Evolutionary conservation across 345 rosid genomes (phyloP), one percentile per base, ranked within the genome.

Genomic region (Iberis pinnata): DNA sequence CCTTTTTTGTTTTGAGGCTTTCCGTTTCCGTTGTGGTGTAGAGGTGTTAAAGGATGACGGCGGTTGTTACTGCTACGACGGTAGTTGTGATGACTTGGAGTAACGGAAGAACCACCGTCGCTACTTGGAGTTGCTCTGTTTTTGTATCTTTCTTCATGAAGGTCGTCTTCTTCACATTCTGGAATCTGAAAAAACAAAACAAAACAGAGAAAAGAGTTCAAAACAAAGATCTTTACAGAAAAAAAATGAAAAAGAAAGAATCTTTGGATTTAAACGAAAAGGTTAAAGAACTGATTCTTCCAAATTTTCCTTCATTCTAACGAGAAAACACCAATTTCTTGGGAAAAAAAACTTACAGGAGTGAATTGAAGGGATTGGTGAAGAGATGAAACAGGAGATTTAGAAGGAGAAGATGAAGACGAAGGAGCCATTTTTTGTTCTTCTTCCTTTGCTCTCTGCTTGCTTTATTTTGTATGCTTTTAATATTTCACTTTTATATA

Each of bases 331-430:
- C 8, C 9, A 29, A 22, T 22, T 22, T n/a, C n/a, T n/a, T n/a
- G n/a, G n/a, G n/a, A n/a, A n/a, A 12, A 31, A 29, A 18, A 13
- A 76, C 95, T 82, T 73, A 90, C 98, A 24, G 98, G 88, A 51
- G 84, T 77, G 72, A 89, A 82, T 17, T 59, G 64, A 42, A 78
- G 78, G 24, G 82, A 64, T 14, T 67, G 97, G 63, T 62, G 81
- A 51, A 68, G 64, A 43, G 61, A 70, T 43, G 74, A 70, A 60
- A 75, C 75, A 36, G 80, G 82, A 10, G 79, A 72, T 54, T 75
- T 76, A 50, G 88, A 73, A 56, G 86, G 67, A 66, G 96, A 69
- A 25, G 84, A 74, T 5, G 94, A 71, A 40, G 83, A 76, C 17
- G 80, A 48, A 42, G 89, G 76, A 69, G 82, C 83, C 95, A 80